Percentiles rank a stretch among this genome's conserved stretches.
These are phyloP conservation scores for Striga hermonthica DNA, from an alignment of 305 asterid species.

Conservation along the genomic window DNA sequence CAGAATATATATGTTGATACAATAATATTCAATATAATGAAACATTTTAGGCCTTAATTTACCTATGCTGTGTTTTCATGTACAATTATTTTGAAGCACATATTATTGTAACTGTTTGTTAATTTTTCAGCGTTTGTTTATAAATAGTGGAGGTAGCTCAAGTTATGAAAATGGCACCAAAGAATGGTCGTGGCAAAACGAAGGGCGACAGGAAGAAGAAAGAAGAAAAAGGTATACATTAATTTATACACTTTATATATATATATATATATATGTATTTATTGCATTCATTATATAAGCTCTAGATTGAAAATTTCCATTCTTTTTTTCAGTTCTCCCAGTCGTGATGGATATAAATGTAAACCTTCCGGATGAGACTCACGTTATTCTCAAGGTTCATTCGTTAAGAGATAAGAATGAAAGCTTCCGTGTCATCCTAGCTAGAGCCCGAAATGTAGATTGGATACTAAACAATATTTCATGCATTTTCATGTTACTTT, in stretches of 20 bases:
- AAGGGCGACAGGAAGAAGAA: conserved; percentile 97
- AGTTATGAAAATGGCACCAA: conserved; percentile 77
- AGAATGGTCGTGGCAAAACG: conserved; percentile 82
- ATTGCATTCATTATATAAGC: too few relatives aligned
- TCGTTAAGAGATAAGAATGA: conserved; percentile 25
- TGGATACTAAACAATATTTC: background rate
- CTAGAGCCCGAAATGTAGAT: background rate
- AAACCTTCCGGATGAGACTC: conserved; percentile 79
- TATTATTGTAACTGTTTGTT: too few relatives aligned
- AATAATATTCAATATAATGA: too few relatives aligned
- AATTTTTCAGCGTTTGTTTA: too few relatives aligned
- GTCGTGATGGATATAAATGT: conserved; percentile 80
- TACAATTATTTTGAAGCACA: too few relatives aligned
- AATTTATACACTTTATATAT: too few relatives aligned
- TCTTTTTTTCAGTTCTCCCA: conserved; percentile 72
- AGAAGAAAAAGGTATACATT: conserved; percentile 73
- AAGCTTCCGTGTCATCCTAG: background rate
- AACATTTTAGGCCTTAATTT: too few relatives aligned
- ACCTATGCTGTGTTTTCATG: too few relatives aligned
- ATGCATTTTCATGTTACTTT: background rate
- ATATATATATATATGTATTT: background rate
- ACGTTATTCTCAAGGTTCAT: conserved; percentile 77
- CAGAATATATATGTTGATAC: conserved; percentile 1
- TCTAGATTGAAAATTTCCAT: background rate
- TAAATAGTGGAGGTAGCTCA: too few relatives aligned